Evolutionary conservation across 2,329 filamentous ascomycete genomes (phyloP).

Genomic region (Fusarium aywerte): DNA sequence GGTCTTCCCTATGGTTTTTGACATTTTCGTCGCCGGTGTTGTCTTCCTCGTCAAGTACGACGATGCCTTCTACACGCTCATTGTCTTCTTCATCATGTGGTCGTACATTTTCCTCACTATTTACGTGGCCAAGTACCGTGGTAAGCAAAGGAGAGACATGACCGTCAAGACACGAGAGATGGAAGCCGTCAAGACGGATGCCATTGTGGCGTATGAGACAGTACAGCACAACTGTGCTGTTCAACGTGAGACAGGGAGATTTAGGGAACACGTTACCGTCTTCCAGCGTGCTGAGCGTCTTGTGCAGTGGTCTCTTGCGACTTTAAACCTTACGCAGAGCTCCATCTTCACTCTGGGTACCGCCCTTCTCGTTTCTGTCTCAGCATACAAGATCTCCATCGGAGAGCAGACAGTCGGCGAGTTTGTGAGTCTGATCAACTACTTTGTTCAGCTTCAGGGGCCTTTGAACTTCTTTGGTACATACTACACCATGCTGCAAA

Average conservation of each 20-base stretch:
- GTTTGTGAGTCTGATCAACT: conserved; percentile 67
- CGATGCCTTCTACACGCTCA: conserved; percentile 61
- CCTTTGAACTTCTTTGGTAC: conserved; percentile 70
- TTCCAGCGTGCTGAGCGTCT: conserved; percentile 58
- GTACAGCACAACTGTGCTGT: conserved; percentile 74
- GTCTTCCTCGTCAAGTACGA: conserved; percentile 59
- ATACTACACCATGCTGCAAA: conserved; percentile 59
- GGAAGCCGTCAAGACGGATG: conserved; percentile 61
- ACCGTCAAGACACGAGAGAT: conserved; percentile 57
- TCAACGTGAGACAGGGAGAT: conserved; percentile 66
- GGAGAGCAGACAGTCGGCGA: conserved; percentile 64
- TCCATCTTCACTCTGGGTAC: conserved; percentile 71
- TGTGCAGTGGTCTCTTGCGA: conserved; percentile 46
- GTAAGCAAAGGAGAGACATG: conserved; percentile 58
- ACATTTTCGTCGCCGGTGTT: conserved; percentile 60
- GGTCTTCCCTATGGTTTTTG: conserved; percentile 62
- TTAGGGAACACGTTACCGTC: conserved; percentile 61
- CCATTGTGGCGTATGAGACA: conserved; percentile 63
- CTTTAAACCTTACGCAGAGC: conserved; percentile 71
- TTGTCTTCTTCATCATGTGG: conserved; percentile 61
- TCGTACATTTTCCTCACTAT: conserved; percentile 62
- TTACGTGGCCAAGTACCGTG: conserved; percentile 61
- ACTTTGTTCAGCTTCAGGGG: conserved; percentile 69
- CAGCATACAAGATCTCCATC: conserved; percentile 70
- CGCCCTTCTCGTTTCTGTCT: conserved; percentile 69